Base-by-base conservation (phyloP, 1,284 basidiomycete genomes). In the Coniferiporia sulphurascens region DNA sequence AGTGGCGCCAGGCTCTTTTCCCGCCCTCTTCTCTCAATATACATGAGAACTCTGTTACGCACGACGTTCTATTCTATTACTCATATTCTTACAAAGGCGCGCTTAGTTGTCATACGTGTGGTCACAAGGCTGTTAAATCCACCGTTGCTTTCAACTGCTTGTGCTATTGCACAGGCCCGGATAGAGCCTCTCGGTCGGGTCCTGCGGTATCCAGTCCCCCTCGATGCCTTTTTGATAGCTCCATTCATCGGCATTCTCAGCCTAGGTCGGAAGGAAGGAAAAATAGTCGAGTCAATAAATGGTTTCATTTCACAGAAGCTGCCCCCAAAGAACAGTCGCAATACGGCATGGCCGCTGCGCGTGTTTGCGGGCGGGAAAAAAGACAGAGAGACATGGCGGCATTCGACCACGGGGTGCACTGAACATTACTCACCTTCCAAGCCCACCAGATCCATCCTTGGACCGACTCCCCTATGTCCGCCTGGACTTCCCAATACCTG, bases 371-470 rank as follows among this genome's bases (percentile, higher is more conserved):
- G 49, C 8, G 51, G 17, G 51, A 19, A 19, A 27, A 38, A 10
- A 21, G 19, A 35, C 6, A 17, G 13, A 36, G 12, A 13, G 36
- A 41, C 38, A 35, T 10, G 36, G 51, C 36, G 36, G 13, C 9
- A 32, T 17, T n/a, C 17, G n/a, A 32, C 32, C 50, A 21, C 15
- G 9, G 34, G 34, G 13, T 13, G 49, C 38, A 12, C 19, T n/a
- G 44, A 15, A 8, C 9, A 41, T 41, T 41, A n/a, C 44, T 17
- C 44, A 83, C 86, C 81, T 90, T 90, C 88, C 89, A 91, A 10
- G 88, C 83, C 89, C 89, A 91, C 69, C 80, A 88, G n/a, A 89
- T 76, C 89, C 89, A 92, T n/a, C 90, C 89, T 55, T 83, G 80
- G 7, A 84, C 76, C 17, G 72, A 74, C 71, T 88, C 86, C 4